These are phyloP conservation scores for Ceriops decandra DNA, from an alignment of 345 rosid species.

Conservation along the genomic window DNA sequence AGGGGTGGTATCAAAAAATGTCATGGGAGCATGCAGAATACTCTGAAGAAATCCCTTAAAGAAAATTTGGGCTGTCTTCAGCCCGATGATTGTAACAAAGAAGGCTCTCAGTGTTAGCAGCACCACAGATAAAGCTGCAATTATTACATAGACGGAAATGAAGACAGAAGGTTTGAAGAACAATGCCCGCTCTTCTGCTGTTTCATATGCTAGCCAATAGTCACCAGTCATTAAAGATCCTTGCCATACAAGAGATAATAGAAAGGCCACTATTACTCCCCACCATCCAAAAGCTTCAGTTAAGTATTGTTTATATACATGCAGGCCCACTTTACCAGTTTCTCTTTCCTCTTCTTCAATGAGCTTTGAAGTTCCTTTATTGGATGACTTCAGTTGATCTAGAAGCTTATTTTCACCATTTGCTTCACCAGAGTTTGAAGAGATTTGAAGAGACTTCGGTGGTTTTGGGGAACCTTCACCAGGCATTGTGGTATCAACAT, in stretches of 20 bases:
- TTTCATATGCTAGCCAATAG: constrained; percentile 92
- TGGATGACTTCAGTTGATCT: constrained; percentile 31
- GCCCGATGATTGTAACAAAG: constrained; percentile 59
- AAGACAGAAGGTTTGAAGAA: constrained; percentile 52
- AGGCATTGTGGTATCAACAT: constrained; percentile 34
- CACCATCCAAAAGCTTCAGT: constrained; percentile 94
- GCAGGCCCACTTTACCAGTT: constrained; percentile 69
- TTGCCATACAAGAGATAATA: constrained; percentile 74
- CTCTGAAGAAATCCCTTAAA: constrained; percentile 69
- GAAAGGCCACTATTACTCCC: constrained; percentile 52
- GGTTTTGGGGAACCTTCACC: constrained; percentile 37
- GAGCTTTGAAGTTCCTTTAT: constrained; percentile 51
- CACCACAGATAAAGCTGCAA: constrained; percentile 54
- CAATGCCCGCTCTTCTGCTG: constrained; percentile 46
- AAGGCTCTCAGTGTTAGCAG: constrained; percentile 47
- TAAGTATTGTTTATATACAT: constrained; percentile 66
- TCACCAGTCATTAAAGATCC: constrained; percentile 82
- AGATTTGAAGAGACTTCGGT: constrained; percentile 29
- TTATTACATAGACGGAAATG: constrained; percentile 57
- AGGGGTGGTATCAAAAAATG: constrained; percentile 94
- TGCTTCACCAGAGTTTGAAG: constrained; percentile 36
- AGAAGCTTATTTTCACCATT: constrained; percentile 48
- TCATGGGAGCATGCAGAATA: constrained; percentile 92
- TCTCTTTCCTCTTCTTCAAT: constrained; percentile 48
- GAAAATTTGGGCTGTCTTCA: constrained; percentile 75